Percentiles rank a stretch among this genome's conserved stretches.
Evolutionary conservation across 2,329 filamentous ascomycete species (phyloP).

Genomic region (Penicillium palitans): DNA sequence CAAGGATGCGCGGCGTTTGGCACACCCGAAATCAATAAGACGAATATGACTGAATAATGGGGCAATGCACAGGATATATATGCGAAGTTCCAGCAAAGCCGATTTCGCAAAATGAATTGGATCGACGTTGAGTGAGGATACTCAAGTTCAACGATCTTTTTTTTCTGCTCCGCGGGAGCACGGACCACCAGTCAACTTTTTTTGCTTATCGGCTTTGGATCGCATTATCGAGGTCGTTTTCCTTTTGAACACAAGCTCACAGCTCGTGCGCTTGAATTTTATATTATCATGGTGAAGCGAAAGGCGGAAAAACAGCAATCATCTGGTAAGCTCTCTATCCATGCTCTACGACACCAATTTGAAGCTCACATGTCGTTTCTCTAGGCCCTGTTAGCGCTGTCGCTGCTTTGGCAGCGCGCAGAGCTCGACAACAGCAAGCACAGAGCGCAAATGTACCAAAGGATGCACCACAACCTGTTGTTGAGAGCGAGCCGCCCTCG

Average conservation of each 20-base stretch:
- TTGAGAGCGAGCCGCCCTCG: constrained; percentile 33
- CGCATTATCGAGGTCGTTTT: constrained; percentile 21
- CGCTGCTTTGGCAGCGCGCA: constrained; percentile 46
- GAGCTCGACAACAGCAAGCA: constrained; percentile 40
- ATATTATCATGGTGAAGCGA: constrained; percentile 34
- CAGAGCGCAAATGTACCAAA: constrained; percentile 24
- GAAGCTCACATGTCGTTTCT: constrained; percentile 11
- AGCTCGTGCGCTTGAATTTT: background rate
- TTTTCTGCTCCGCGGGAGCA: constrained; percentile 43
- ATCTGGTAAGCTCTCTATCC: constrained; percentile 28
- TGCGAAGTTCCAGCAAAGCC: background rate
- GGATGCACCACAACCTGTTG: constrained; percentile 20
- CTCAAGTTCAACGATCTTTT: constrained; percentile 31
- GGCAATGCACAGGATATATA: background rate
- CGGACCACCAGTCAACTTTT: constrained; percentile 39
- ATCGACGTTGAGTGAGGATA: constrained; percentile 17
- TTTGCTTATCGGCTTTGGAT: constrained; percentile 27
- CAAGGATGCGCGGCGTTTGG: background rate
- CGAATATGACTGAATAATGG: background rate
- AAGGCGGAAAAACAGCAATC: constrained; percentile 41
- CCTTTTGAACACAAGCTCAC: constrained; percentile 1
- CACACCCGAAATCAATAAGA: background rate
- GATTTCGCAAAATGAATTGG: constrained; percentile 9
- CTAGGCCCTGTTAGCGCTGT: constrained; percentile 44
- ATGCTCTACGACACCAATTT: constrained; percentile 9